Evolutionary conservation across 345 rosid species (phyloP).

Genomic region (Pistacia vera): DNA sequence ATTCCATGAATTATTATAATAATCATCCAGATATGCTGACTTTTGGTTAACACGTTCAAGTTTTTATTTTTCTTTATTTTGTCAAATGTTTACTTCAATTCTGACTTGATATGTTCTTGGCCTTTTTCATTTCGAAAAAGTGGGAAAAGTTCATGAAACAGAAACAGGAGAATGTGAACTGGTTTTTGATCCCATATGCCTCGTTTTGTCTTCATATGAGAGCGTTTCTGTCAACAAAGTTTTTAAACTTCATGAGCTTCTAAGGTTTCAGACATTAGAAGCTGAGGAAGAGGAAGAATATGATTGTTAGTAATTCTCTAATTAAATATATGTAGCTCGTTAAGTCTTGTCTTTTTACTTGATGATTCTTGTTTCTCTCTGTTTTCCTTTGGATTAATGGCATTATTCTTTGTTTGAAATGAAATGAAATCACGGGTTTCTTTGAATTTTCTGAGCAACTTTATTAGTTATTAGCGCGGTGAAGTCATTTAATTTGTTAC

Average conservation of each 20-base stretch:
- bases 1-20: neutral
- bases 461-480: neutral
- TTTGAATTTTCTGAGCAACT: neutral
- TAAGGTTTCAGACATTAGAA: slow-evolving; percentile 2
- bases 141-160: neutral
- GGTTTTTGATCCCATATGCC: slow-evolving; percentile 16
- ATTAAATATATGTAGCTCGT: neutral
- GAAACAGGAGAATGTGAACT: neutral
- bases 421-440: slow-evolving; percentile 5
- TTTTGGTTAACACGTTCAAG: slow-evolving; percentile 3
- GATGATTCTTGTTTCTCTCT: neutral
- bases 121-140: neutral
- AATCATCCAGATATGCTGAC: slow-evolving; percentile 6
- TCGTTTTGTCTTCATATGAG: slow-evolving; percentile 8
- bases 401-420: neutral
- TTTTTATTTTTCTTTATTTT: neutral
- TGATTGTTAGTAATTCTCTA: slow-evolving; percentile 9
- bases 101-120: neutral
- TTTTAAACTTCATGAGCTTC: neutral
- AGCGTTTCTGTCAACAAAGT: neutral
- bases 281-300: neutral
- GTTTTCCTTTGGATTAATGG: too few species aligned
- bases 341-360: neutral
- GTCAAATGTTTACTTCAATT: slow-evolving; percentile 5
- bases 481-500: neutral